Evolutionary conservation across 2,329 filamentous ascomycete genomes (phyloP), one percentile per base, ranked within the genome.

Genomic region (Trichoderma pleuroti): DNA sequence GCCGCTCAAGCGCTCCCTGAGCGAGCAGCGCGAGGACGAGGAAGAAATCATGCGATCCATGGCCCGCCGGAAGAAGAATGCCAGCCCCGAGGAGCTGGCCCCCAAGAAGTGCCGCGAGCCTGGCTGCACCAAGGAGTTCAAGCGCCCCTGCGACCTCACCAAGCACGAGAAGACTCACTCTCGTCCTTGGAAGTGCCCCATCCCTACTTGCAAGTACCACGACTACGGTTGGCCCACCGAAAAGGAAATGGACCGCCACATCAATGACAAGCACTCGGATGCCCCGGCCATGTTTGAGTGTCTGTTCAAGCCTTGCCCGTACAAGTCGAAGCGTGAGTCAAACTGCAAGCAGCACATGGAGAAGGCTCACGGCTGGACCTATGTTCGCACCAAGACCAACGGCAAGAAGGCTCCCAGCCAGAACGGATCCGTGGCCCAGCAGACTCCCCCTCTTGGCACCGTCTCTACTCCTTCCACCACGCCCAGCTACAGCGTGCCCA

Each of bases 311-410:
- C 91, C 91, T 28, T 98, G 96, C 86, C 90, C 92, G 0, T 98
- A 98, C 84, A 92, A 93, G 78, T 97, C 94, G 12, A 98, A 98
- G 86, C 91, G 94, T 71, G 92, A 97, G 83, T 96, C 92, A 73
- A 98, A 98, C 81, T 97, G 93, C 87, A 98, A 98, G 80, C 95
- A 98, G 81, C 94, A 98, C 82, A 98, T 98, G 94, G 95, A 98
- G 84, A 98, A 98, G 82, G 92, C 93, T 0, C 94, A 98, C 77
- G 91, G 91, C 71, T 97, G 93, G 92, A 86, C 86, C n/a, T 98
- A 98, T 76, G 87, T 94, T 69, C 92, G 95, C 74, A 95, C 93
- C 72, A 98, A 98, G 87, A 94, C 92, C 80, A 97, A 97, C 78
- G 92, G 92, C 79, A 93, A 92, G 82, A 89, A 86, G 79, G 74